Percentiles rank a stretch among this genome's conserved stretches.
Conservation (phyloP, 306 rosid genomes). For the Malus orientalis region DNA sequence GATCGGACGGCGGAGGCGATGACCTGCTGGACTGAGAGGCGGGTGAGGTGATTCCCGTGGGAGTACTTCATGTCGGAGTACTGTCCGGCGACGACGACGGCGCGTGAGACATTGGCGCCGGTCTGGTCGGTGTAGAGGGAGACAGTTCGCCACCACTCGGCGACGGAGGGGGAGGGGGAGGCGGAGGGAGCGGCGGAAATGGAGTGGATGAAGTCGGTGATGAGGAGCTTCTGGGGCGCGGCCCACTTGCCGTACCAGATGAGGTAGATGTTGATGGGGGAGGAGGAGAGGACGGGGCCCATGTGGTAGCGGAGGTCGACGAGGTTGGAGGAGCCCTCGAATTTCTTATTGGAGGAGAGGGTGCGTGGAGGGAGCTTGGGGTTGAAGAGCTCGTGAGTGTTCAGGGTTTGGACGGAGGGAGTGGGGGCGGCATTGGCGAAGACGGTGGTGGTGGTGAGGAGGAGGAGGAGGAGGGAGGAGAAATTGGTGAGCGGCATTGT, state of each 20-base stretch:
- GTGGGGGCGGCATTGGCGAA: background rate
- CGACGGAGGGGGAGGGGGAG: conserved; percentile 57
- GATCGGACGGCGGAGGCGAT: conserved; percentile 60
- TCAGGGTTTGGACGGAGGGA: conserved; percentile 26
- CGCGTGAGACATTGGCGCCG: conserved; percentile 70
- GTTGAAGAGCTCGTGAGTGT: conserved; percentile 35
- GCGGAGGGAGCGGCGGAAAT: conserved; percentile 35
- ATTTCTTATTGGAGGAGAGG: conserved; percentile 56
- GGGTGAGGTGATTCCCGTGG: conserved; percentile 53
- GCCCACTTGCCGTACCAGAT: conserved; percentile 91
- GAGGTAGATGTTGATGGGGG: conserved; percentile 73
- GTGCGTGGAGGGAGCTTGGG: conserved; percentile 54
- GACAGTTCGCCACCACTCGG: conserved; percentile 82
- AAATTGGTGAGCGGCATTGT: background rate
- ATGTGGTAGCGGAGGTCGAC: conserved; percentile 79
- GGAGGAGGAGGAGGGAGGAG: background rate
- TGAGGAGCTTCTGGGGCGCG: conserved; percentile 35
- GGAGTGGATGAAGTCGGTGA: conserved; percentile 64
- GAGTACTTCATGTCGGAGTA: conserved; percentile 52
- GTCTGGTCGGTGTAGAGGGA: conserved; percentile 88
- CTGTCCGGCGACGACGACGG: conserved; percentile 61
- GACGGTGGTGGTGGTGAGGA: background rate
- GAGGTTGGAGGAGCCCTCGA: conserved; percentile 76
- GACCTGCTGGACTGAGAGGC: conserved; percentile 66
- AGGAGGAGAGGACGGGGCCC: conserved; percentile 81